Evolutionary conservation across 257 asterid species (phyloP).

Genomic region (Solanum boliviense): DNA sequence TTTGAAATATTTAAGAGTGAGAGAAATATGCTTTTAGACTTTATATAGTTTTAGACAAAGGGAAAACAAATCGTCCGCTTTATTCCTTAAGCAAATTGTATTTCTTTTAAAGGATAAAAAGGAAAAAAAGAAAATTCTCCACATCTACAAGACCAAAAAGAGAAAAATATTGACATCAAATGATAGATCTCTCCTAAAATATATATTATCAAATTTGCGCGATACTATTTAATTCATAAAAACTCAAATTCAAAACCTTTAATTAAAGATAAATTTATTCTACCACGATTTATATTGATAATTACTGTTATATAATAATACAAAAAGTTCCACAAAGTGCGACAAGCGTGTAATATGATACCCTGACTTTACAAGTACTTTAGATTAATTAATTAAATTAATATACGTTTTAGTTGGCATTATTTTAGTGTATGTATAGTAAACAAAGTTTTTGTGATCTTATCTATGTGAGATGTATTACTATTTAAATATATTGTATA

Average conservation of each 20-base stretch:
- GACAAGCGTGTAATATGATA: constrained; percentile 53
- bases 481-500: neutral
- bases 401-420: neutral
- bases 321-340: constrained; percentile 26
- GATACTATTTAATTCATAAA: too few species aligned
- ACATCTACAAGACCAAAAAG: neutral
- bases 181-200: neutral
- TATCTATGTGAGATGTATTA: constrained; percentile 11
- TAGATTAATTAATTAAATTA: neutral
- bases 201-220: neutral
- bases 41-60: neutral
- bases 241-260: too few species aligned
- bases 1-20: neutral
- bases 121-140: neutral
- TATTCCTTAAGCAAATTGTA: neutral
- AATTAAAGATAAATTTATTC: neutral
- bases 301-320: neutral
- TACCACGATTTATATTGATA: neutral
- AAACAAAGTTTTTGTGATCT: constrained; percentile 8
- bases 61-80: neutral
- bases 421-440: neutral
- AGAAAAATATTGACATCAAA: neutral
- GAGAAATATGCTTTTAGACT: neutral
- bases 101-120: neutral
- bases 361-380: constrained; percentile 30